Evolutionary conservation across 768 basidiomycete genomes (phyloP), one percentile per base, ranked within the genome.

Genomic region (Lactifluus volemus): DNA sequence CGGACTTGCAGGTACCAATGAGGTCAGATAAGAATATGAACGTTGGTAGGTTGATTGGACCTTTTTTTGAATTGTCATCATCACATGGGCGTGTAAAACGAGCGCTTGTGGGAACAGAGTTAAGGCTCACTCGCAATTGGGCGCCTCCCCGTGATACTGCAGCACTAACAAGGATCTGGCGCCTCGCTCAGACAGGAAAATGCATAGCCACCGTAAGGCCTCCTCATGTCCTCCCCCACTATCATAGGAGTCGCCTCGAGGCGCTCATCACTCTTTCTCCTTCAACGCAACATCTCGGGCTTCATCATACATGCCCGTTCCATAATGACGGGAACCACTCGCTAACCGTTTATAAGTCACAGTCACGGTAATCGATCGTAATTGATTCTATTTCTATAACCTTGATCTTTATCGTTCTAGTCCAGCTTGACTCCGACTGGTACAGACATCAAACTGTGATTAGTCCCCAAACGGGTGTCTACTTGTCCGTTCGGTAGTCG

Each of bases 131-230:
- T 54, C 19, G 53, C 29, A 21, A 60, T 49, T 49, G 38, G 19
- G 49, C 21, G 53, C 49, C 32, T 45, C 49, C 54, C 41, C 54
- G 54, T 61, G 60, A 61, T 61, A 45, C 5, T 39, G 19, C n/a
- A 36, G 11, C 4, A 34, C 55, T 38, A 29, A 4, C 39, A 32
- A 25, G 25, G 25, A 36, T 36, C 34, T 36, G 38, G 11, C 38
- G 38, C 38, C 38, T 12, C 1, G 3, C 38, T 38, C 11, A 11
- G 38, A 38, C 38, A 38, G 38, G 38, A 44, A 39, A 36, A 30
- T 45, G 60, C 54, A 63, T 53, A 53, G 61, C 61, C 61, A 63
- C 56, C 52, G 61, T 58, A 53, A 63, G 61, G 61, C 57, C 30
- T 53, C 61, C 61, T 58, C 61, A 63, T 63, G 61, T 50, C 51